phyloP scores from a whole-genome alignment of 23 red algal species.

The Gracilariopsis chorda region DNA sequence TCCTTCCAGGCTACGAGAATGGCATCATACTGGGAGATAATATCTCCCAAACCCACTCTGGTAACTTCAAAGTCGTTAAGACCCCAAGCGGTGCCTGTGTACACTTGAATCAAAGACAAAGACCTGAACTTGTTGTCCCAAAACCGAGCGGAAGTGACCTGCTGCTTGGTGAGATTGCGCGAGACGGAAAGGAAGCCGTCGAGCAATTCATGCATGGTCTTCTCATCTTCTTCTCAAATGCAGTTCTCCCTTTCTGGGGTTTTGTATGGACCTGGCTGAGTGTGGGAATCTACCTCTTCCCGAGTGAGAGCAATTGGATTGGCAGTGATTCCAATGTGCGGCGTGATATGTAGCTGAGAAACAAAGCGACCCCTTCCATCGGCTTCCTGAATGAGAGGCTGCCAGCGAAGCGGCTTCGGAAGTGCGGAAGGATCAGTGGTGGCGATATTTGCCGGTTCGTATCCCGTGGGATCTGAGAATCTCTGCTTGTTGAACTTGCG shows the following conservation, averaged over 20 bases:
- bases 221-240: background rate
- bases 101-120: background rate
- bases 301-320: conserved; percentile 4
- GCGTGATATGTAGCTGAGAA: conserved; percentile 6
- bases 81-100: background rate
- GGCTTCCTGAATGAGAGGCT: conserved; percentile 28
- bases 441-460: background rate
- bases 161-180: background rate
- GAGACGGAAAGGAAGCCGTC: background rate
- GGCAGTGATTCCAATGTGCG: conserved; percentile 16
- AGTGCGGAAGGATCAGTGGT: background rate
- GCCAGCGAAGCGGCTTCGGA: conserved; percentile 16
- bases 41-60: background rate
- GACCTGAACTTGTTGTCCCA: conserved; percentile 28
- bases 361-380: conserved; percentile 10
- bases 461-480: conserved; percentile 5
- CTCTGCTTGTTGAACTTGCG: background rate
- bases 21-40: conserved; percentile 15
- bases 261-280: background rate
- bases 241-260: background rate
- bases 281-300: background rate
- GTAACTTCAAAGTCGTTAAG: background rate
- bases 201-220: background rate
- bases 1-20: conserved; percentile 18
- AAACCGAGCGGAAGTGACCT: background rate